These are phyloP conservation scores for Ambrosia trifida DNA, from an alignment of 129 eudicot genomes.

Conservation along the genomic window DNA sequence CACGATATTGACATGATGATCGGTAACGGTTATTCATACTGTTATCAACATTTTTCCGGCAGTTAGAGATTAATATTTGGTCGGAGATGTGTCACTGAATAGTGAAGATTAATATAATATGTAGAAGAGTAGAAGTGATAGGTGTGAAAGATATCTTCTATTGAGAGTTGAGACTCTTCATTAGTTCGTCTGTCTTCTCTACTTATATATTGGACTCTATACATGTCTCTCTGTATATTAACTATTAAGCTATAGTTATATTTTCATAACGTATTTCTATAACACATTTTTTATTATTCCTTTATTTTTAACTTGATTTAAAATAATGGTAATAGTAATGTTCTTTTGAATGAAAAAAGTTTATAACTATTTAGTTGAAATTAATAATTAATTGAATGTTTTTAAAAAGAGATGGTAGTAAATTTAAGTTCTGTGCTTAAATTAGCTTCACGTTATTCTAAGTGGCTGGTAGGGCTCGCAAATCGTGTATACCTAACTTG, in stretches of 20 bases:
- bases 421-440: no score
- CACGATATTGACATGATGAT: slow-evolving; percentile 68
- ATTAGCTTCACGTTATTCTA: no score
- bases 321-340: neutral
- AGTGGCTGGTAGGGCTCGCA: no score
- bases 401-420: no score
- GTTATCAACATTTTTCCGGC: slow-evolving; percentile 41
- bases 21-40: slow-evolving; percentile 43
- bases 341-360: neutral
- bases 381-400: no score
- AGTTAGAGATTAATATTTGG: neutral
- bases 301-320: neutral
- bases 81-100: slow-evolving; percentile 19
- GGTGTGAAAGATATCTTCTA: slow-evolving; percentile 33
- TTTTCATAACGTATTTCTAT: slow-evolving; percentile 13
- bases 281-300: neutral
- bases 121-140: slow-evolving; percentile 18
- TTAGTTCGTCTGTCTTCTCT: slow-evolving; percentile 15
- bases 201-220: slow-evolving; percentile 34
- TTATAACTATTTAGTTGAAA: no score
- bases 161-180: slow-evolving; percentile 17
- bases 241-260: slow-evolving; percentile 20
- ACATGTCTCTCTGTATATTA: slow-evolving; percentile 22
- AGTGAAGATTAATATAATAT: slow-evolving; percentile 14
- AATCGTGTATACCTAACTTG: no score